These are phyloP conservation scores for Penicillium sp. DNA, from an alignment of 2,329 filamentous ascomycete genomes.

Conservation along the genomic window DNA sequence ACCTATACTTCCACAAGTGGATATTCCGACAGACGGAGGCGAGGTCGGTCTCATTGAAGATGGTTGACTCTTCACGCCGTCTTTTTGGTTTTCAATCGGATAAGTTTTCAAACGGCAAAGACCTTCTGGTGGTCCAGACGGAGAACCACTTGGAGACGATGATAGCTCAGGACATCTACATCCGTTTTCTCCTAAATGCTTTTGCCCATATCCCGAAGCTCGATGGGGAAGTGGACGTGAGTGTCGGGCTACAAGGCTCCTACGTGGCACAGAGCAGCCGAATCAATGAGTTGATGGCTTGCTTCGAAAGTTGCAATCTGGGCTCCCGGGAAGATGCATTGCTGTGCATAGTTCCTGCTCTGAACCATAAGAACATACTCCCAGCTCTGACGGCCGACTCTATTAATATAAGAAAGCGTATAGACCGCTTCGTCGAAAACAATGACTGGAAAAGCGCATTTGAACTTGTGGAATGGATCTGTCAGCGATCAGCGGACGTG, in stretches of 20 bases:
- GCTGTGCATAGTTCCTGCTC: conserved; percentile 28
- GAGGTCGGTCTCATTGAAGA: conserved; percentile 15
- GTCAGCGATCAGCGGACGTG: conserved; percentile 18
- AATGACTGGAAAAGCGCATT: conserved; percentile 24
- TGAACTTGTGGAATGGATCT: conserved; percentile 22
- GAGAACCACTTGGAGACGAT: conserved; percentile 23
- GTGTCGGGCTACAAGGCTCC: conserved; percentile 8
- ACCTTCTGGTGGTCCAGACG: conserved; percentile 23
- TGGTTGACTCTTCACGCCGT: conserved; percentile 13
- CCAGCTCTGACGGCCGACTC: conserved; percentile 24
- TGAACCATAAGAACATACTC: conserved; percentile 16
- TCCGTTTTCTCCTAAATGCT: conserved; percentile 24
- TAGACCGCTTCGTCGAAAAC: conserved; percentile 2
- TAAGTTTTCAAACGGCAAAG: conserved; percentile 2
- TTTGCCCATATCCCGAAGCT: conserved; percentile 9
- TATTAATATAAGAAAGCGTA: conserved; percentile 2
- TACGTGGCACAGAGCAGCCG: conserved; percentile 17
- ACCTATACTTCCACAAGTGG: conserved; percentile 31
- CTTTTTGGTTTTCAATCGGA: conserved; percentile 22
- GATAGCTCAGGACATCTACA: conserved; percentile 34
- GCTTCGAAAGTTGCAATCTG: conserved; percentile 22
- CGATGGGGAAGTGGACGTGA: conserved; percentile 16
- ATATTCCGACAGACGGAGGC: conserved; percentile 26
- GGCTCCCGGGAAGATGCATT: conserved; percentile 31
- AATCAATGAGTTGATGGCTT: conserved; percentile 23